Evolutionary conservation across 805 yeast species (phyloP).

Genomic region (Yarrowia bubula): DNA sequence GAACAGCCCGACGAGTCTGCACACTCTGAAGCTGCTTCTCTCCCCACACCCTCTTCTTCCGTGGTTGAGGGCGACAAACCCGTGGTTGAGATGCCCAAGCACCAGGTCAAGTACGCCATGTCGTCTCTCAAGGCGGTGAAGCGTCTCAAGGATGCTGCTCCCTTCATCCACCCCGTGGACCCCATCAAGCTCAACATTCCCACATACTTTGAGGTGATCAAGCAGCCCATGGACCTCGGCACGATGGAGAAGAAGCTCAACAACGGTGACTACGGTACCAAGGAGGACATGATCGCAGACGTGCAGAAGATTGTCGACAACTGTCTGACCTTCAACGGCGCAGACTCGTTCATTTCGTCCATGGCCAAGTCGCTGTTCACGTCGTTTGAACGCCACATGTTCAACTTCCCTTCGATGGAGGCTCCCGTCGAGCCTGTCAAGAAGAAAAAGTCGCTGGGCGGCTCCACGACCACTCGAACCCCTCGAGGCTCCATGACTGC

Average conservation of each 20-base stretch:
- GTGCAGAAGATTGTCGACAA: constrained; percentile 81
- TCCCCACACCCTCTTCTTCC: constrained; percentile 3
- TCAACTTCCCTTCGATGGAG: constrained; percentile 76
- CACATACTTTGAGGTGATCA: constrained; percentile 76
- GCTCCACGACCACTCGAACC: constrained; percentile 1
- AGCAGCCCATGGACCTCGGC: constrained; percentile 88
- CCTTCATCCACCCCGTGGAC: constrained; percentile 89
- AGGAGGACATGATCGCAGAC: constrained; percentile 69
- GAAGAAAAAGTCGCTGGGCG: constrained; percentile 22
- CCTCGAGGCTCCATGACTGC: constrained; percentile 29
- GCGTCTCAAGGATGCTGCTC: constrained; percentile 87
- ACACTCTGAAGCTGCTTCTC: constrained; percentile 20
- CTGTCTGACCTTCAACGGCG: constrained; percentile 83
- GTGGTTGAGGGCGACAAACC: constrained; percentile 22
- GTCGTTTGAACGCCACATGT: constrained; percentile 87
- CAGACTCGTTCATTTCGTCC: constrained; percentile 73
- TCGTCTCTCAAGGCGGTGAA: constrained; percentile 83
- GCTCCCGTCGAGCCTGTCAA: constrained; percentile 31
- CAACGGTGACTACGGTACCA: constrained; percentile 67
- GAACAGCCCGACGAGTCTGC: constrained; percentile 3
- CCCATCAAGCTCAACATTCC: constrained; percentile 85
- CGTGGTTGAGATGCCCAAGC: constrained; percentile 43
- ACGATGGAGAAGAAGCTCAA: constrained; percentile 81
- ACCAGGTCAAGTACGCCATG: constrained; percentile 76
- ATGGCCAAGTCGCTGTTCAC: constrained; percentile 92